These are phyloP conservation scores for Cytospora mali DNA, from an alignment of 2,329 filamentous ascomycete genomes.

Conservation along the genomic window DNA sequence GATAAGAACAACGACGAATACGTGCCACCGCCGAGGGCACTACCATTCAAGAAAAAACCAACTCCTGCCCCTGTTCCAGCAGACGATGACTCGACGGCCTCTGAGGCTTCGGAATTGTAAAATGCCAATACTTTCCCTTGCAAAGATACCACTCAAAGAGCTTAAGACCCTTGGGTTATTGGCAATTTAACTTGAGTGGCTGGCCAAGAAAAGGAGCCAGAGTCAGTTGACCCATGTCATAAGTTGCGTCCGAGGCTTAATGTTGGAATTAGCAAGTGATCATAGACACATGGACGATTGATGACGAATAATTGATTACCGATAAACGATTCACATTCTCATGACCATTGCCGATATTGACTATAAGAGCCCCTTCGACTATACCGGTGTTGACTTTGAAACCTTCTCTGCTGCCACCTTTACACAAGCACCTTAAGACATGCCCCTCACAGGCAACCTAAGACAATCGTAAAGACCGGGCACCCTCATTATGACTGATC, in stretches of 20 bases:
- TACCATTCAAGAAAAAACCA: slow-evolving; percentile 2
- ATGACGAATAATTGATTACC: neutral
- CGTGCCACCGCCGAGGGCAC: slow-evolving; percentile 9
- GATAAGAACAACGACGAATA: slow-evolving; percentile 7
- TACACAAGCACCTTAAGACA: neutral
- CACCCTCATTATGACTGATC: slow-evolving; percentile 41
- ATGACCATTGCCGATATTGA: neutral
- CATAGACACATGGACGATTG: neutral
- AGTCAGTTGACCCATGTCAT: neutral
- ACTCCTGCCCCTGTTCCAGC: slow-evolving; percentile 11
- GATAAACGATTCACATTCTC: neutral
- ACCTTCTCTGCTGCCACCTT: neutral
- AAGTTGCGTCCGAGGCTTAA: neutral
- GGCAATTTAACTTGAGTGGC: neutral
- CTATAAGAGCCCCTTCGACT: neutral
- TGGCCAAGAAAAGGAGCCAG: neutral
- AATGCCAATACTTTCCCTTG: neutral
- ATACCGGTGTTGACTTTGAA: neutral
- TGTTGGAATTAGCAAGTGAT: neutral
- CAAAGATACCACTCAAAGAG: neutral
- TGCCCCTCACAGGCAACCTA: too few relatives aligned
- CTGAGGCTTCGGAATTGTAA: slow-evolving; percentile 10
- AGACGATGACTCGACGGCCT: slow-evolving; percentile 24
- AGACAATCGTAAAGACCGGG: too few relatives aligned
- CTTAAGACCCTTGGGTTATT: neutral